Base-by-base conservation (phyloP, 805 yeast species). In the Vanderwaltozyma polyspora region DNA sequence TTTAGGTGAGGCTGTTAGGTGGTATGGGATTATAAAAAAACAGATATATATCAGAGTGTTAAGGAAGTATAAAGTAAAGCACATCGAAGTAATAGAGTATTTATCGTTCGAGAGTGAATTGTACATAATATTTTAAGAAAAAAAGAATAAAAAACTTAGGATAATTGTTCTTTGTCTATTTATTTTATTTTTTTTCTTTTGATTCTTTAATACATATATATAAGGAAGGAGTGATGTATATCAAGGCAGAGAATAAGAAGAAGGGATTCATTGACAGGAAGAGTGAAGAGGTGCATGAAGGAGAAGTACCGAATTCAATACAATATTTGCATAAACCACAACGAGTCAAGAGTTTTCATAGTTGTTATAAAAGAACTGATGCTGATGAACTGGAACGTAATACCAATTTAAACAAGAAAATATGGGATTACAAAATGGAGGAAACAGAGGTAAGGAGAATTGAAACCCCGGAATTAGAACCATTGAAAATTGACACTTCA, bases 321-420 rank as follows among this genome's bases (percentile, higher is more conserved):
- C 41, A 48, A 17, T 52, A 45, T 33, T 32, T 55, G 32, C 52
- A 46, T 34, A 52, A 45, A 33, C 60, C 60, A 6, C 50, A 48
- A 32, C 40, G 60, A 15, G 48, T 47, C 3, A 35, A 44, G 10
- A n/a, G 27, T 13, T 17, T 16, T n/a, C 10, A 18, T 10, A 47
- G 43, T 26, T 31, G 42, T 21, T 38, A 40, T 17, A 36, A 40
- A 8, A 45, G 32, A 15, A 43, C 51, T 5, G 56, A 53, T 9
- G n/a, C n/a, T n/a, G 57, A 54, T 16, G 48, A 45, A 31, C 32
- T 55, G 21, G 40, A 44, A 24, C 48, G 56, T 33, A 55, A 55
- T 33, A 55, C 60, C 10, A 49, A 50, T 38, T 29, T 52, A 25
- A 55, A 55, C 39, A 49, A 45, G 32, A 36, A 39, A 17, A 28